Base-by-base conservation (phyloP, 192 early-diverging fungal genomes). In the Lunasporangiospora selenospora region DNA sequence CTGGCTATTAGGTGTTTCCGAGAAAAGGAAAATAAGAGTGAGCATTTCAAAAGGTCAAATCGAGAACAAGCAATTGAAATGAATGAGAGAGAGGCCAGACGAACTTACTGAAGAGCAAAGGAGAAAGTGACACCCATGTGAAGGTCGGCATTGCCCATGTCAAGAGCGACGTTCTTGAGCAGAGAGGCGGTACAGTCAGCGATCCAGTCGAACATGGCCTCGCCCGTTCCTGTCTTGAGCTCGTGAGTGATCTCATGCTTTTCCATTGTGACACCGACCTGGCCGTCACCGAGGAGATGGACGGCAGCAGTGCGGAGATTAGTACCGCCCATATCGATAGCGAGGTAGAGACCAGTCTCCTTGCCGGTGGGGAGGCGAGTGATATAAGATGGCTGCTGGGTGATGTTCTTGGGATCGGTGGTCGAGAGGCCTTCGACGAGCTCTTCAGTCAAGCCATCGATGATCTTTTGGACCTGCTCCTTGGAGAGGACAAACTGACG, bases 331-430 rank as follows among this genome's bases (percentile, higher is more conserved):
- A 99, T 78, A 60, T 99, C 97, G 37, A 99, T 82, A 10, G 97
- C 93, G 46, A 95, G 78, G 81, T 87, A 95, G 29, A 88, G 85
- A 27, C 97, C 97, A 27, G 80, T 87, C 66, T 99, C 97, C 53
- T 75, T 81, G 29, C 96, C 95, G 19, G 80, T 87, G 4, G 97
- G 96, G 21, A 91, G 80, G 42, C 76, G 66, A 9, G 89, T 84
- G 52, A 98, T 92, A 81, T 87, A 96, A 4, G 94, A 94, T 18
- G 95, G 97, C 64, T 98, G 91, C 95, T 96, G 96, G 46, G 85
- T 88, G 49, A 73, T 73, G 61, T 73, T 73, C 69, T 73, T 73
- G 50, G 79, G 64, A 42, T 81, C 53, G 42, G 66, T 80, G 31
- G 78, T 81, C 41, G 71, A 77, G 21, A 81, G 77, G 26, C 77